Base-by-base conservation (phyloP, 345 rosid genomes). In the Hibiscus trionum region DNA sequence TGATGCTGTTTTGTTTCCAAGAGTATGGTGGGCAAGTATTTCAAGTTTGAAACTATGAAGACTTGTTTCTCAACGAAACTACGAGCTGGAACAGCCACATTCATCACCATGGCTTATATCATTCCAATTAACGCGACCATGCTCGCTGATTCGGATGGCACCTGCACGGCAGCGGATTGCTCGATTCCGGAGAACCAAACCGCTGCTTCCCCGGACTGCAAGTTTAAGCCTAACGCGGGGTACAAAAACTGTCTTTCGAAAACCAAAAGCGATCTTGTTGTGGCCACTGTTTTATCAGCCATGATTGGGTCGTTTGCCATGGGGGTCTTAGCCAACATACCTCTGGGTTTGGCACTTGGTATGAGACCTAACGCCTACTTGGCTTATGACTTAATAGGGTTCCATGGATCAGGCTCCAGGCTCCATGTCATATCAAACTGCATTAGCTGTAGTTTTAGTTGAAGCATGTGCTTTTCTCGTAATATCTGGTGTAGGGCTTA, bases 81-180 rank as follows among this genome's bases (percentile, higher is more conserved):
- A 12, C 84, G 98, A 33, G 98, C 97, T 1, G 97, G 86, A 0
- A 90, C 93, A 0, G 96, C 96, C 60, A 94, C 98, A 35, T 94
- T 94, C 71, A 86, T 94, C 21, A 94, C 98, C 11, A 90, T 94
- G 97, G 96, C 98, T 35, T 94, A 91, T 66, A 91, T 94, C 77
- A 88, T 94, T 55, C 80, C 95, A 4, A 91, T 91, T 44, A 94
- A 94, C 72, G 93, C 97, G 56, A 91, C 93, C 75, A 87, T 94
- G 70, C 69, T 93, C 11, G 64, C 89, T 2, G 96, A 89, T 77
- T 87, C 98, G 14, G 98, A 97, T 0, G 96, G 88, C 21, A 81
- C 83, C 0, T 93, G 96, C 87, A 85, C 96, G 46, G 16, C 71
- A 58, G 69, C 80, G 0, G 87, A 88, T 78, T 89, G 93, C 82